These are phyloP conservation scores for Boletus tylopilopsis DNA, from an alignment of 768 basidiomycete species.

Conservation along the genomic window DNA sequence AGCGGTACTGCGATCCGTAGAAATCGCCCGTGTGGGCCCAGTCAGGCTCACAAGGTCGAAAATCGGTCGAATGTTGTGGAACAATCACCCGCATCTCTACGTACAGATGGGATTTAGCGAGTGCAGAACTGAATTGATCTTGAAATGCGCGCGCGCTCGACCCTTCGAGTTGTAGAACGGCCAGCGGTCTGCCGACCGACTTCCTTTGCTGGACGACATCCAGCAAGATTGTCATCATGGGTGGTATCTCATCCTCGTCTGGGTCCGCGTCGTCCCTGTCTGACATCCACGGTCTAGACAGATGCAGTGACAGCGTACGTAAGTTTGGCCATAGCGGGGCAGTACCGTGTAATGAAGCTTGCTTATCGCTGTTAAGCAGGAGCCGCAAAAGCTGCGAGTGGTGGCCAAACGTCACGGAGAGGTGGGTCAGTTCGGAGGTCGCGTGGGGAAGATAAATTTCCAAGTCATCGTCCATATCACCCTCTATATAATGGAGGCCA, in stretches of 20 bases:
- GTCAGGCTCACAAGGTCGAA: constrained; percentile 21
- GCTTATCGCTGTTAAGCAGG: constrained; percentile 32
- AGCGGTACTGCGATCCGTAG: constrained; percentile 30
- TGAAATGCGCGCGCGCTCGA: constrained; percentile 21
- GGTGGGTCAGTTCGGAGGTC: constrained; percentile 33
- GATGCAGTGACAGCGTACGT: constrained; percentile 27
- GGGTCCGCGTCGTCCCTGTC: constrained; percentile 29
- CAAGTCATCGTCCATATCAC: constrained; percentile 33
- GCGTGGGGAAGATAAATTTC: constrained; percentile 32
- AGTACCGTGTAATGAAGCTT: constrained; percentile 31
- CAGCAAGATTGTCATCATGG: constrained; percentile 28
- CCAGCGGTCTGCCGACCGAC: constrained; percentile 27
- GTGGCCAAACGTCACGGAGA: constrained; percentile 31
- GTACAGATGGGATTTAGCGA: constrained; percentile 27
- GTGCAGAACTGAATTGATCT: constrained; percentile 21
- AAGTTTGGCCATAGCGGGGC: constrained; percentile 30
- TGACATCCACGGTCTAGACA: constrained; percentile 27
- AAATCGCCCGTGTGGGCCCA: constrained; percentile 28
- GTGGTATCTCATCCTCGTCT: constrained; percentile 32
- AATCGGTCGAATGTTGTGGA: constrained; percentile 14
- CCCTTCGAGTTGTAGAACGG: constrained; percentile 27
- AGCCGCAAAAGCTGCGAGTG: constrained; percentile 32
- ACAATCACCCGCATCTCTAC: constrained; percentile 21
- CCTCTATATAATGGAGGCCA: constrained; percentile 33
- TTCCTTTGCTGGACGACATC: constrained; percentile 32